A percentile compares a stretch with the other conserved stretches of the same genome.
phyloP scores from a whole-genome alignment of 768 basidiomycete genomes.

The Leccinum barrowsii region DNA sequence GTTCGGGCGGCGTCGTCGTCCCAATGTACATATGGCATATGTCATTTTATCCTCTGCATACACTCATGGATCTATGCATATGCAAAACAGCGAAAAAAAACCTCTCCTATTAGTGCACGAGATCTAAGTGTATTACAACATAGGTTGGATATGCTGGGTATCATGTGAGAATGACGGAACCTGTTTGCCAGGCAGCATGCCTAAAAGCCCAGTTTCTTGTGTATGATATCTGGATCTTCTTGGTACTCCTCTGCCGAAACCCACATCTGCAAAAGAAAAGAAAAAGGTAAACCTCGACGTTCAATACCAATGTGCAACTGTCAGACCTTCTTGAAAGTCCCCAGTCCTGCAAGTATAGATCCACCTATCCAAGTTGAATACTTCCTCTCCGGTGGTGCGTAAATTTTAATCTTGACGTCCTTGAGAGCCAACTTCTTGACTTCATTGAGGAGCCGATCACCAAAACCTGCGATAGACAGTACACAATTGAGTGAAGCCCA shows the following conservation, averaged over 20 bases:
- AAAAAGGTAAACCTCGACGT: constrained; percentile 7
- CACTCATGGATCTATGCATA: constrained; percentile 27
- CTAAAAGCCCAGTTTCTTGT: constrained; percentile 88
- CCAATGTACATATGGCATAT: constrained; percentile 41
- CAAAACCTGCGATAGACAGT: constrained; percentile 61
- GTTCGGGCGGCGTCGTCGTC: too few relatives aligned
- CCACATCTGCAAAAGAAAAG: constrained; percentile 76
- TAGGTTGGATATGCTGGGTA: constrained; percentile 32
- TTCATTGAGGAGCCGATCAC: constrained; percentile 93
- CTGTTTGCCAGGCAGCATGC: constrained; percentile 12
- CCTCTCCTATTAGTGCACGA: constrained; percentile 21
- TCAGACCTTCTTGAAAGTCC: constrained; percentile 93
- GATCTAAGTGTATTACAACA: constrained; percentile 33
- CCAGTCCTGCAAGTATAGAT: constrained; percentile 91
- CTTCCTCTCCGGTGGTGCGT: constrained; percentile 98
- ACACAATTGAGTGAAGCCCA: constrained; percentile 16
- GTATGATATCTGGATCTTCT: constrained; percentile 98
- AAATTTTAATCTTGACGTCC: constrained; percentile 98
- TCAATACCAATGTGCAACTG: not conserved
- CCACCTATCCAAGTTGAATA: constrained; percentile 98
- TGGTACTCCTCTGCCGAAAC: constrained; percentile 99
- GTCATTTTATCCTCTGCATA: constrained; percentile 24
- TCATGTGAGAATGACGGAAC: constrained; percentile 19
- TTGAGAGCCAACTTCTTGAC: constrained; percentile 94
- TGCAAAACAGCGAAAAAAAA: constrained; percentile 13